Evolutionary conservation across 192 early-diverging fungal species (phyloP), one percentile per base, ranked within the genome.

Genomic region (Oehlia diaphana): DNA sequence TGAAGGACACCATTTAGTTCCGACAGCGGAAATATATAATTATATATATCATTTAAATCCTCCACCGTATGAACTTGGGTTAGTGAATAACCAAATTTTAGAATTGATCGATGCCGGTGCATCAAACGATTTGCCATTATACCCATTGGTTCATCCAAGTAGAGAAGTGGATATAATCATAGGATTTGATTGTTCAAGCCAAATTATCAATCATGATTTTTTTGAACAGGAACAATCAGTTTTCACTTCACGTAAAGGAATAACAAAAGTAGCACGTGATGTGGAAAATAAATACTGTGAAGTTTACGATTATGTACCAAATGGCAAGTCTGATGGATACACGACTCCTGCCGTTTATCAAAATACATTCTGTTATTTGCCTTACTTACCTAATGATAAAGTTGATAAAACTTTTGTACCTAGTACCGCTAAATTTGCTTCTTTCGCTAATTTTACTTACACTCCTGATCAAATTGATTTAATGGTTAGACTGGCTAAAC

Each of bases 91-190:
- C 31, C n/a, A 26, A 44, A 49, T 67, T 2, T 10, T 78, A 23
- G 0, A 50, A 31, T 81, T 94, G 61, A 92, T 92, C 84, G 94
- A 96, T 82, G 93, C 93, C 19, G 94, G 92, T 9, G 87, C 92
- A 83, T 90, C 93, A 64, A 96, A 96, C 81, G 95, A 96, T 80
- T 83, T 94, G 53, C 93, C 95, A 0, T 88, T 96, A 61, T 92
- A 93, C 31, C 91, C 93, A 23, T 77, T 95, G 21, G 78, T 92
- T 33, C 82, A 92, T 7, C 84, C 87, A 4, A 91, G 89, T 19
- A 88, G 95, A 12, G 74, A 86, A 23, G 89, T 94, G 3, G 95
- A 96, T 82, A 84, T 94, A 39, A 87, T 94, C 12, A 71, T 96
- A 23, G 90, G 91, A 19, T 86, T 96, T 37, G 95, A 96, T 82